Percentiles rank a stretch among this genome's conserved stretches.
Evolutionary conservation across 169 alveolate genomes (phyloP).

Genomic region (Perkinsus marinus): DNA sequence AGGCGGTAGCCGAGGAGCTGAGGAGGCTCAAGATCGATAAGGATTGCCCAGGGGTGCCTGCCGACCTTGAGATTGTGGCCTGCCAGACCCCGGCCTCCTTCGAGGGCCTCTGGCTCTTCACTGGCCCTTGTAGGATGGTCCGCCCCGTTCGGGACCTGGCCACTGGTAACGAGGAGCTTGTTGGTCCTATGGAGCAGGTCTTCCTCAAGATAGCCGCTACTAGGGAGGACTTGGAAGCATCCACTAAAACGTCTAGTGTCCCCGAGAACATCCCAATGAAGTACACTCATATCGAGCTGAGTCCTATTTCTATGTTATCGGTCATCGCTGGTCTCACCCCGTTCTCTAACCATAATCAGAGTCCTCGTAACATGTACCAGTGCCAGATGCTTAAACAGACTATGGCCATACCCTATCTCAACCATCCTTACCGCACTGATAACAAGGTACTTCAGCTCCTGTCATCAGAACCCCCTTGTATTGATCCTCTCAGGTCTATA

Average conservation of each 20-base stretch:
- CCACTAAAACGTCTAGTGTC: background rate
- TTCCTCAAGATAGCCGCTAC: conserved; percentile 26
- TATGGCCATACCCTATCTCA: conserved; percentile 95
- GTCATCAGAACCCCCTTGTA: background rate
- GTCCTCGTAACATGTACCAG: conserved; percentile 97
- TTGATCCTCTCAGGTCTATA: background rate
- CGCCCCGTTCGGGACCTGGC: conserved; percentile 86
- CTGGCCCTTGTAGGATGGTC: conserved; percentile 89
- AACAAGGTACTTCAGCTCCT: conserved; percentile 60
- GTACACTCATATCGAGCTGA: conserved; percentile 86
- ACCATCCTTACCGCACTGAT: conserved; percentile 84
- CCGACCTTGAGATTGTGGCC: background rate
- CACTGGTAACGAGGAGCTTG: conserved; percentile 77
- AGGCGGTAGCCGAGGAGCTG: conserved; percentile 9
- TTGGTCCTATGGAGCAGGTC: conserved; percentile 90
- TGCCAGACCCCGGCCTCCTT: conserved; percentile 42
- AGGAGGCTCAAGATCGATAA: conserved; percentile 17
- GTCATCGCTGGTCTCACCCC: conserved; percentile 92
- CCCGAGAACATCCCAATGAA: conserved; percentile 46
- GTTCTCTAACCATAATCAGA: conserved; percentile 95
- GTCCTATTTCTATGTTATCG: conserved; percentile 86
- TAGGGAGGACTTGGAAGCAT: conserved; percentile 7
- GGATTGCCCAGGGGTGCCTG: conserved; percentile 6
- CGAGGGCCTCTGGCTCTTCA: conserved; percentile 81
- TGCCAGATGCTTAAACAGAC: conserved; percentile 99